Conservation (phyloP, 1,284 basidiomycete genomes). For the Albatrellus sp. region DNA sequence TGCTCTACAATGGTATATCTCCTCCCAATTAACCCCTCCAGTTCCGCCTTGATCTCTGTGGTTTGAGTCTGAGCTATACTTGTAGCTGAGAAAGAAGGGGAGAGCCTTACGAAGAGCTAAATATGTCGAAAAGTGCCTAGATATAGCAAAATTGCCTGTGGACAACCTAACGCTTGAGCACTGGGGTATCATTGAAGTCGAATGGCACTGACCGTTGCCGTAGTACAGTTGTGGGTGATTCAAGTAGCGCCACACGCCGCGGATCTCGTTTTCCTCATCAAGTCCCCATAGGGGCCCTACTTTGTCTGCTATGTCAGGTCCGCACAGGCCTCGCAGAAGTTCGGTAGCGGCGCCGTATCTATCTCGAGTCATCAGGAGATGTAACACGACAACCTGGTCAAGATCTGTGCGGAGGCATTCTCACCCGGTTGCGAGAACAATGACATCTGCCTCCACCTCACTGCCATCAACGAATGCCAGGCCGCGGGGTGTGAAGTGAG, state of each 20-base stretch:
- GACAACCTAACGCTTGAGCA: slow-evolving; percentile 7
- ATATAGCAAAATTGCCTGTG: slow-evolving; percentile 39
- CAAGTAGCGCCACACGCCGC: slow-evolving; percentile 33
- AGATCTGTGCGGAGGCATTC: slow-evolving; percentile 3
- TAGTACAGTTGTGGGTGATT: slow-evolving; percentile 43
- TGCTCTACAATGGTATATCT: slow-evolving; percentile 19
- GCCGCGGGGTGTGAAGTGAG: slow-evolving; percentile 39
- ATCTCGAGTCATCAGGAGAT: not conserved
- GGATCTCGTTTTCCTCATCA: slow-evolving; percentile 44
- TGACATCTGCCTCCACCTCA: slow-evolving; percentile 51
- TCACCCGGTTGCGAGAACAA: slow-evolving; percentile 58
- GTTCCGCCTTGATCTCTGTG: slow-evolving; percentile 46
- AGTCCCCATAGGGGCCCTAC: slow-evolving; percentile 44
- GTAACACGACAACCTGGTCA: too few species aligned
- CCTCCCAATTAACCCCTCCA: slow-evolving; percentile 33
- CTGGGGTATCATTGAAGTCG: not conserved
- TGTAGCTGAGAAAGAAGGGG: not conserved
- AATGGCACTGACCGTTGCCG: slow-evolving; percentile 32
- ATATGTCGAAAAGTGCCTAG: slow-evolving; percentile 44
- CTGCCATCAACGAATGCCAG: slow-evolving; percentile 57
- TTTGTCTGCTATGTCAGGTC: slow-evolving; percentile 32
- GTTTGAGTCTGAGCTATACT: not conserved
- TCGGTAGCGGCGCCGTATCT: slow-evolving; percentile 28
- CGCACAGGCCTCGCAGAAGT: slow-evolving; percentile 32
- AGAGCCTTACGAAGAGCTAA: slow-evolving; percentile 40